Evolutionary conservation across 2,329 filamentous ascomycete genomes (phyloP).

Genomic region (Coleophoma cylindrospora): DNA sequence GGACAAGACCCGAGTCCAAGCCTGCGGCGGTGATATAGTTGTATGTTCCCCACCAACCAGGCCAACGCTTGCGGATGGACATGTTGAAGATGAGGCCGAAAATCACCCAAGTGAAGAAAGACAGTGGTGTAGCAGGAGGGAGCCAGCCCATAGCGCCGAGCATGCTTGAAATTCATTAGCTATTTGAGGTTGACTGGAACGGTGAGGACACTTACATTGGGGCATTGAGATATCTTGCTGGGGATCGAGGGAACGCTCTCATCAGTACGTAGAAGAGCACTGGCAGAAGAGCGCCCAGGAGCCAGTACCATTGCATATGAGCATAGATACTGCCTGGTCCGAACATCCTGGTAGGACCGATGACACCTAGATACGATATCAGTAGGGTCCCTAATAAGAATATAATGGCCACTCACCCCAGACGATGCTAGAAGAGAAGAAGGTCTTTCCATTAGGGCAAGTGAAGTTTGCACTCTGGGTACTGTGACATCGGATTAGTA

Average conservation of each 20-base stretch:
- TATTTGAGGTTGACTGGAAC: neutral
- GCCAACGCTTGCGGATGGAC: conserved; percentile 56
- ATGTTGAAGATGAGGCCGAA: conserved; percentile 69
- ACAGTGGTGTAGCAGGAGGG: conserved; percentile 59
- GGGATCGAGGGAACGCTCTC: conserved; percentile 53
- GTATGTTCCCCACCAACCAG: conserved; percentile 63
- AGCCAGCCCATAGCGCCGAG: conserved; percentile 30
- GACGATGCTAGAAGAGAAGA: conserved; percentile 58
- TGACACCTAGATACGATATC: conserved; percentile 43
- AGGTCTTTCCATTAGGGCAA: conserved; percentile 62
- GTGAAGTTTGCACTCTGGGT: conserved; percentile 55
- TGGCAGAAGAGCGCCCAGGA: conserved; percentile 48
- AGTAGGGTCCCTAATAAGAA: too few species aligned
- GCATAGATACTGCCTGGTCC: conserved; percentile 58
- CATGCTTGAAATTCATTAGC: conserved; percentile 19
- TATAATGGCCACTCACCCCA: conserved; percentile 54
- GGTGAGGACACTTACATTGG: conserved; percentile 29
- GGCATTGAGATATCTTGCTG: conserved; percentile 52
- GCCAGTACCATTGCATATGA: conserved; percentile 64
- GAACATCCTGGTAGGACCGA: conserved; percentile 60
- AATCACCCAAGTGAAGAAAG: conserved; percentile 69
- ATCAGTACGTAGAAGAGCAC: conserved; percentile 50
- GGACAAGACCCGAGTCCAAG: conserved; percentile 62
- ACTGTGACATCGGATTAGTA: conserved; percentile 14
- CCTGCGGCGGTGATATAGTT: conserved; percentile 70